Evolutionary conservation across 2,329 filamentous ascomycete genomes (phyloP).

Genomic region (Alternaria alternata): DNA sequence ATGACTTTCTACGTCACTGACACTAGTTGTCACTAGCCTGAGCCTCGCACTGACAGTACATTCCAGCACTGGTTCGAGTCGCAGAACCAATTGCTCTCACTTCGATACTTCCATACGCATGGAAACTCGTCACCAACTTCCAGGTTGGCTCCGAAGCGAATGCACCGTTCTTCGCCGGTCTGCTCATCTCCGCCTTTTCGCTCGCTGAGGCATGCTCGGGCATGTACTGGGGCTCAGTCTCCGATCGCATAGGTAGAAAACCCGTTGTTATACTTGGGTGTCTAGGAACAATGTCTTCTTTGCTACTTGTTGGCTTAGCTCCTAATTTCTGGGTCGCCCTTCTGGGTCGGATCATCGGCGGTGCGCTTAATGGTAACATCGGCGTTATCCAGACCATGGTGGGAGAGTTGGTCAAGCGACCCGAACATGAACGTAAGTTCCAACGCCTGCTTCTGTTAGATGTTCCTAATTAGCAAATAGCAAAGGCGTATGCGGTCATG

Average conservation of each 20-base stretch:
- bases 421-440: constrained; percentile 82
- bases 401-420: constrained; percentile 81
- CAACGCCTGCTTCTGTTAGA: constrained; percentile 4
- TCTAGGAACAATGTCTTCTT: constrained; percentile 80
- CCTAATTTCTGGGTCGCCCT: constrained; percentile 86
- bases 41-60: constrained; percentile 9
- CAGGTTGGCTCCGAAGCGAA: constrained; percentile 47
- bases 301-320: constrained; percentile 83
- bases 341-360: constrained; percentile 76
- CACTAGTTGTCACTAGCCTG: not conserved
- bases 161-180: constrained; percentile 85
- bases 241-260: constrained; percentile 52
- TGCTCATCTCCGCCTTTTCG: constrained; percentile 89
- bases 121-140: constrained; percentile 51
- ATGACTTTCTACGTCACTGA: constrained; percentile 42
- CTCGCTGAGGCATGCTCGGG: constrained; percentile 86
- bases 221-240: constrained; percentile 63
- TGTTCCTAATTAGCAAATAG: constrained; percentile 73
- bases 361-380: constrained; percentile 85
- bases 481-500: constrained; percentile 87
- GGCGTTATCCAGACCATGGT: constrained; percentile 87
- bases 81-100: constrained; percentile 93
- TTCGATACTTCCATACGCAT: constrained; percentile 85
- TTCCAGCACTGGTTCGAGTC: constrained; percentile 83
- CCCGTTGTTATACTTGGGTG: constrained; percentile 60